Evolutionary conservation across 495 filamentous ascomycete species (phyloP), one percentile per base, ranked within the genome.

Genomic region (Hypomontagnella monticulosa): DNA sequence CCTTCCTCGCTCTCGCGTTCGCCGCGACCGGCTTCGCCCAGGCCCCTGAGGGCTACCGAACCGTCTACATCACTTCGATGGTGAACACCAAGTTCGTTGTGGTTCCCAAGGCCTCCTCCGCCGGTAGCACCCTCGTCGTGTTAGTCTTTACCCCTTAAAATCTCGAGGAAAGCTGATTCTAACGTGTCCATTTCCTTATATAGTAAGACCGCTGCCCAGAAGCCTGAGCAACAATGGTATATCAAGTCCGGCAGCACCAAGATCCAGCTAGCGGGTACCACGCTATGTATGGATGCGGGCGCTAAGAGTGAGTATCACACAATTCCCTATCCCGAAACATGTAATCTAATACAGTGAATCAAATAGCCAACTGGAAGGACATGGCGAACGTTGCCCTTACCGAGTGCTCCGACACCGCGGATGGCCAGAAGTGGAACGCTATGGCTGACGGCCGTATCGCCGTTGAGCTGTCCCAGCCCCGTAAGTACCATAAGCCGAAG

Each of bases 31-130:
- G 77, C 67, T 62, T 83, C 3, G 74, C 77, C 53, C 78, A 84
- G 57, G 59, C 46, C 6, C 75, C 76, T 0, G 72, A 67, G 11
- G 82, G 81, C 32, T 85, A 84, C 71, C 70, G 73, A 4, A 75
- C 68, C 23, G 81, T 85, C 12, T 78, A 78, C 67, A 80, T 85
- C 67, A 83, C 80, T 4, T 82, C 81, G n/a, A 78, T 66, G 20
- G 78, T 80, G 43, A 70, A 85, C 73, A 36, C 76, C 53, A 84
- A 82, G 67, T 85, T 82, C 51, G 79, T 80, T 27, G 71, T 84
- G 5, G 79, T 79, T 15, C 77, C 80, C 16, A 80, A 79, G 55
- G 48, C 75, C 0, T 55, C 74, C 27, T 75, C 71, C 27, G 63
- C 34, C 54, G 81, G 80, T 16, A 74, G 62, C 46, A 73, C 75